phyloP scores from a whole-genome alignment of 2,329 filamentous ascomycete genomes.

The Periconia digitata region DNA sequence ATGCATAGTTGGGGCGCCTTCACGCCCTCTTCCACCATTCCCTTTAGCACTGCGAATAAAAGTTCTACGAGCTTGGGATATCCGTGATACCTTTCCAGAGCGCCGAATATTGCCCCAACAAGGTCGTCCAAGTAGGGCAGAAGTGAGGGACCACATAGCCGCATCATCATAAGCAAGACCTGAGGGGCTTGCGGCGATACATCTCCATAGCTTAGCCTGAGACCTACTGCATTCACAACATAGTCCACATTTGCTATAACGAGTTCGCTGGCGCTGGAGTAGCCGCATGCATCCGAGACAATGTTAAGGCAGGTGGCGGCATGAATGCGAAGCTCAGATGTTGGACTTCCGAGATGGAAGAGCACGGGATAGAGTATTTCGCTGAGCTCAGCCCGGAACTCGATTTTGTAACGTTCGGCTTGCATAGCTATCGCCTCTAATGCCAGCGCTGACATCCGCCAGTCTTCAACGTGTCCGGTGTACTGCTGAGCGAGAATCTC shows the following conservation, averaged over 20 bases:
- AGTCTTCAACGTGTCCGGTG: conserved; percentile 54
- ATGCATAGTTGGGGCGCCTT: conserved; percentile 56
- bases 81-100: conserved; percentile 92
- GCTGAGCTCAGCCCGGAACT: conserved; percentile 82
- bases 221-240: conserved; percentile 86
- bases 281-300: conserved; percentile 74
- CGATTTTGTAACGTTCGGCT: conserved; percentile 64
- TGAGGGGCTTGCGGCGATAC: conserved; percentile 88
- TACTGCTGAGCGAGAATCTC: conserved; percentile 56
- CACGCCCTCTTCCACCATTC: conserved; percentile 80
- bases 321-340: conserved; percentile 70
- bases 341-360: conserved; percentile 77
- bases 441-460: conserved; percentile 75
- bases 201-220: conserved; percentile 89
- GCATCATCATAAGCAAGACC: conserved; percentile 92
- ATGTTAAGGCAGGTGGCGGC: conserved; percentile 81
- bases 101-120: conserved; percentile 85
- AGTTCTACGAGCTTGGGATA: conserved; percentile 84
- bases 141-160: conserved; percentile 76
- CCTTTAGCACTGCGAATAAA: conserved; percentile 78
- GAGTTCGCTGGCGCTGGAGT: conserved; percentile 71
- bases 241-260: conserved; percentile 94
- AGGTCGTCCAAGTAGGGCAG: conserved; percentile 91
- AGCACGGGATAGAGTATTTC: conserved; percentile 91
- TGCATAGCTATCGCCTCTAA: conserved; percentile 79